Evolutionary conservation across 768 basidiomycete genomes (phyloP).

Genomic region (Saitozyma sp.): DNA sequence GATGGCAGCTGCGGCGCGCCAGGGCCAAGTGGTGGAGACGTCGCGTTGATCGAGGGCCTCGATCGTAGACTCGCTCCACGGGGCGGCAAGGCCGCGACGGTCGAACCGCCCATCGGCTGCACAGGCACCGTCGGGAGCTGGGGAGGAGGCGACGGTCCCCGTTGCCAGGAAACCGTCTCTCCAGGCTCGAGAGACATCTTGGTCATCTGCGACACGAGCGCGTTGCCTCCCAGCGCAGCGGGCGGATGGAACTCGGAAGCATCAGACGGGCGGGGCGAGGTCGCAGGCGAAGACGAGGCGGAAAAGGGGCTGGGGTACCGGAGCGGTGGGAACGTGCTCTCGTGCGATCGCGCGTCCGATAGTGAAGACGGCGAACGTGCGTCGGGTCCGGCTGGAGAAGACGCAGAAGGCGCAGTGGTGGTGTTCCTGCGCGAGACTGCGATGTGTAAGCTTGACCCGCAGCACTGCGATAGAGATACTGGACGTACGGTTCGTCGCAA

Average conservation of each 20-base stretch:
- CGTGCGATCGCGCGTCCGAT: constrained; percentile 31
- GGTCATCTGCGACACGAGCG: constrained; percentile 37
- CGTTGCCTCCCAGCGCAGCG: constrained; percentile 18
- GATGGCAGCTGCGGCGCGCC: constrained; percentile 15
- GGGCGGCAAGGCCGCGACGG: constrained; percentile 24
- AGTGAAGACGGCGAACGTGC: constrained; percentile 34
- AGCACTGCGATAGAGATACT: background rate
- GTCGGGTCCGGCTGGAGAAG: constrained; percentile 25
- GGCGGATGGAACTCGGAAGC: constrained; percentile 2
- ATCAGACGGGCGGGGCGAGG: constrained; percentile 32
- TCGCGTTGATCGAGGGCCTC: background rate
- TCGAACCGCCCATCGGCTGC: constrained; percentile 11
- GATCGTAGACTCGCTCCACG: constrained; percentile 40
- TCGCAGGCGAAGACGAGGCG: constrained; percentile 31
- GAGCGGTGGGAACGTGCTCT: constrained; percentile 30
- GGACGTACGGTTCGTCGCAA: constrained; percentile 69
- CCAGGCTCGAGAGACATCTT: constrained; percentile 39
- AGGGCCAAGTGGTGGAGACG: constrained; percentile 11
- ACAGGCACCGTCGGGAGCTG: constrained; percentile 10
- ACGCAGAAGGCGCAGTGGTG: background rate
- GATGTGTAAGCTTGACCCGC: constrained; percentile 1
- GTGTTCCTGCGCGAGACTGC: constrained; percentile 30
- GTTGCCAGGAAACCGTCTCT: constrained; percentile 27
- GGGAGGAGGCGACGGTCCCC: constrained; percentile 26
- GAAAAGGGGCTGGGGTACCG: constrained; percentile 45